Percentiles rank a stretch among this genome's conserved stretches.
These are phyloP conservation scores for Pelargonium nanum DNA, from an alignment of 345 rosid genomes.

Conservation along the genomic window DNA sequence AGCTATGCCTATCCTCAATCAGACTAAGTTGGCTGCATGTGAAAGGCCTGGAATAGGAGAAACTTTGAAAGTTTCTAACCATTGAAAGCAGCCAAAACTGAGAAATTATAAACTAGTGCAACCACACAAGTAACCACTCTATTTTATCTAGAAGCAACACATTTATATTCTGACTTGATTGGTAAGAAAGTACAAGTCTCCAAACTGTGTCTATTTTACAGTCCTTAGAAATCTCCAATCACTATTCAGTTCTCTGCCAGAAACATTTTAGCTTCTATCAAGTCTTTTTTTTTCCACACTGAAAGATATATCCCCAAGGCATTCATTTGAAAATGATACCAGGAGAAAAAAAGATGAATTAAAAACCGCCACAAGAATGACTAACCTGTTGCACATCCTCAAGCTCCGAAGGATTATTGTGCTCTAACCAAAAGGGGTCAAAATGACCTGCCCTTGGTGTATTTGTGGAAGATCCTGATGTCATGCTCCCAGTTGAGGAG, in stretches of 20 bases:
- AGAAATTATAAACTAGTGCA: neutral
- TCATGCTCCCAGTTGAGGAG: conserved; percentile 69
- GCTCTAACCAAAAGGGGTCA: conserved; percentile 70
- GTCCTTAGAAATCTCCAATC: neutral
- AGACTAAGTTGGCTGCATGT: too few relatives aligned
- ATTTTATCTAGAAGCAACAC: neutral
- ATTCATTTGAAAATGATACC: too few relatives aligned
- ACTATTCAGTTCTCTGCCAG: neutral
- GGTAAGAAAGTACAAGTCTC: neutral
- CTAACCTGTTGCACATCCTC: conserved; percentile 77
- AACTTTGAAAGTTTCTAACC: neutral
- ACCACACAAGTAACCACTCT: neutral
- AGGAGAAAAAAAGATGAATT: too few relatives aligned
- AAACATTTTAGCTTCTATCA: neutral
- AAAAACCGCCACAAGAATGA: conserved; percentile 7
- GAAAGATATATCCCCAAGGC: too few relatives aligned
- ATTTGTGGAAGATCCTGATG: conserved; percentile 71
- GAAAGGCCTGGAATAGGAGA: neutral
- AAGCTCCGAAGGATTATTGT: conserved; percentile 51
- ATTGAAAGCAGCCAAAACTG: neutral
- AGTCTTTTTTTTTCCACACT: too few relatives aligned
- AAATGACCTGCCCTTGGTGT: conserved; percentile 72
- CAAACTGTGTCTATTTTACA: neutral
- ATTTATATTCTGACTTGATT: neutral
- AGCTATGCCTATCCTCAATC: neutral